A percentile compares a stretch with the other conserved stretches of the same genome.
These are phyloP conservation scores for Kwoniella sp. DNA, from an alignment of 768 basidiomycete species.

Conservation along the genomic window DNA sequence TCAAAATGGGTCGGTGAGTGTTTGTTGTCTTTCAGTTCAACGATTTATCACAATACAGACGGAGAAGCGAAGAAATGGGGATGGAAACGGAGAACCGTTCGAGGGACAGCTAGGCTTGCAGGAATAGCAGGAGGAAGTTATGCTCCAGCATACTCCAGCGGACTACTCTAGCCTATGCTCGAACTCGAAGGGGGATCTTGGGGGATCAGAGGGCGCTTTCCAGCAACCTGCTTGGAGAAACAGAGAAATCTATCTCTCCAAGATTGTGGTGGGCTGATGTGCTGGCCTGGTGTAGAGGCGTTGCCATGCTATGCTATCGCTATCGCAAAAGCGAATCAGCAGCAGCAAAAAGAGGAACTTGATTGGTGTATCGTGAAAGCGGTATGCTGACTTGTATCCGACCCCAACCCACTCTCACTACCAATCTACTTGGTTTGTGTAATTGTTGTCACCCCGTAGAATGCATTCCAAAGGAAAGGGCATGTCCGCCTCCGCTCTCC, in stretches of 20 bases:
- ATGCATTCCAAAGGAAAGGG: constrained; percentile 99
- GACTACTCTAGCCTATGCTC: too few species aligned
- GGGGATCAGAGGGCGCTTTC: background rate
- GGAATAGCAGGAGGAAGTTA: too few species aligned
- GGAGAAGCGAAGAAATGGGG: background rate
- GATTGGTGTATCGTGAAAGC: constrained; percentile 2
- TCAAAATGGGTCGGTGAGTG: constrained; percentile 56
- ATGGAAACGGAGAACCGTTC: background rate
- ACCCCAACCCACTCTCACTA: background rate
- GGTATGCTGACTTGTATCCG: constrained; percentile 2
- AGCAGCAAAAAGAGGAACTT: background rate
- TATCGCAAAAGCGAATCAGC: background rate
- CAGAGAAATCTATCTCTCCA: constrained; percentile 1
- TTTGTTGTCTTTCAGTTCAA: constrained; percentile 18
- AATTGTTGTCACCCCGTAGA: constrained; percentile 57
- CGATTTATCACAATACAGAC: too few species aligned
- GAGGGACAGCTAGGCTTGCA: background rate
- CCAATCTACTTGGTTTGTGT: background rate
- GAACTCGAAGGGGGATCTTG: too few species aligned
- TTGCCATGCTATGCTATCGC: background rate
- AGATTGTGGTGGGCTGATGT: constrained; percentile 1
- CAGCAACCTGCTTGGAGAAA: constrained; percentile 1
- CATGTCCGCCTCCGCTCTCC: constrained; percentile 98
- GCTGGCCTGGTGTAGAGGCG: background rate
- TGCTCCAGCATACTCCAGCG: too few species aligned